Conservation (phyloP, 2,329 filamentous ascomycete species). For the Aspergillus quadrilineatus region DNA sequence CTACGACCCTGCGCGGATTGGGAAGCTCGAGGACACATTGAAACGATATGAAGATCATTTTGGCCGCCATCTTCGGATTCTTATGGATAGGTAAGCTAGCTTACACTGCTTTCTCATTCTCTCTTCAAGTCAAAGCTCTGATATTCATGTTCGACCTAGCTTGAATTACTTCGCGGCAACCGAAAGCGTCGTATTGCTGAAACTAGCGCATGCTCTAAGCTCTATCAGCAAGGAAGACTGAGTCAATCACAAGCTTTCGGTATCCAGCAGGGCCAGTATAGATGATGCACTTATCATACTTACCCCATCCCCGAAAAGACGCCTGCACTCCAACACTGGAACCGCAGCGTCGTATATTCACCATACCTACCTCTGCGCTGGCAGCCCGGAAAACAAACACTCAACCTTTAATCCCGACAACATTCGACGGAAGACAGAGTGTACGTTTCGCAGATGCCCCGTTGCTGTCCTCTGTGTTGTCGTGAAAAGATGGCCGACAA, state of each 20-base stretch:
- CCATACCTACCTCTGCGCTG: no score
- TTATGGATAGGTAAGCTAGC: conserved; percentile 70
- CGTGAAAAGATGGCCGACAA: no score
- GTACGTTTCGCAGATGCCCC: no score
- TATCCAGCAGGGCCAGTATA: background rate
- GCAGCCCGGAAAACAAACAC: no score
- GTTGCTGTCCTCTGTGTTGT: no score
- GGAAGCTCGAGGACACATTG: conserved; percentile 81
- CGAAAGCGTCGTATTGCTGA: conserved; percentile 90
- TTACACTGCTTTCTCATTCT: background rate
- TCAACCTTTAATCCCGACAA: no score
- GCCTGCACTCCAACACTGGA: no score
- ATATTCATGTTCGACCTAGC: conserved; percentile 21
- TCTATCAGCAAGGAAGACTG: conserved; percentile 45
- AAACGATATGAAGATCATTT: conserved; percentile 94
- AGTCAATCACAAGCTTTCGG: conserved; percentile 12
- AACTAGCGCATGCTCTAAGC: conserved; percentile 56
- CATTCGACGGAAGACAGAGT: no score
- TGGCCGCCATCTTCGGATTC: conserved; percentile 83
- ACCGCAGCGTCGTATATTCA: no score
- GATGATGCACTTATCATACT: background rate
- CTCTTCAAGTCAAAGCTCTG: background rate
- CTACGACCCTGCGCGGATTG: conserved; percentile 62
- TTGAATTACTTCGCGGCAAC: conserved; percentile 96
- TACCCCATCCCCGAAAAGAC: background rate